Evolutionary conservation across 75 land plant genomes (phyloP).

Genomic region (Sequoia sempervirens): DNA sequence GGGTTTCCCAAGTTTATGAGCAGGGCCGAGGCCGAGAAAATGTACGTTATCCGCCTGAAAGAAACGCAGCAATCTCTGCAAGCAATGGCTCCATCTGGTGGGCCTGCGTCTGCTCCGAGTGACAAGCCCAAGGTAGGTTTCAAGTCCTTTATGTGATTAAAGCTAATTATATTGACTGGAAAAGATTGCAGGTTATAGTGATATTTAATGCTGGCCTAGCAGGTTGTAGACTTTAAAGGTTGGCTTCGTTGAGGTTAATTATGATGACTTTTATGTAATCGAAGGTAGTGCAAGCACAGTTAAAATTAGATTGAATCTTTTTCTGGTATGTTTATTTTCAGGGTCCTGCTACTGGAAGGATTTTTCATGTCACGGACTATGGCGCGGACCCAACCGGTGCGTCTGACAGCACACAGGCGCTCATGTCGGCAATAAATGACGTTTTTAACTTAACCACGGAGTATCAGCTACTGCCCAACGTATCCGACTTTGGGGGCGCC

Average conservation of each 20-base stretch:
- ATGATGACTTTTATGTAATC: no score
- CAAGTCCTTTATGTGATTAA: no score
- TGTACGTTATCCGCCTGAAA: not conserved
- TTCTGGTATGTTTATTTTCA: slow-evolving; percentile 3
- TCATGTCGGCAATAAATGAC: slow-evolving; percentile 27
- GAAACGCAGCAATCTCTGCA: not conserved
- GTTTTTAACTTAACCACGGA: slow-evolving; percentile 26
- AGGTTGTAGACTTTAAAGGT: no score
- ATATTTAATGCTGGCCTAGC: no score
- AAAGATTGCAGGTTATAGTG: no score
- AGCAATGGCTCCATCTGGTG: not conserved
- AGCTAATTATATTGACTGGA: no score
- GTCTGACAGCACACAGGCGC: slow-evolving; percentile 43
- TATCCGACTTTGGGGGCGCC: slow-evolving; percentile 52
- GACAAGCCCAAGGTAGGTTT: no score
- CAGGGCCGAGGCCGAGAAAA: no score
- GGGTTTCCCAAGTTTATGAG: not conserved
- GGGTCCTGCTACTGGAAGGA: slow-evolving; percentile 18
- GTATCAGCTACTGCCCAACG: slow-evolving; percentile 28
- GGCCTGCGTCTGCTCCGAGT: not conserved
- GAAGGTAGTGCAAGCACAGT: no score
- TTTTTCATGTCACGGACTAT: slow-evolving; percentile 39
- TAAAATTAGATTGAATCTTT: no score
- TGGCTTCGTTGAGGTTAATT: no score
- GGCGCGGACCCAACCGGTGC: slow-evolving; percentile 58